These are phyloP conservation scores for Scenedesmus sp. DNA, from an alignment of 163 green algal species.

Conservation along the genomic window DNA sequence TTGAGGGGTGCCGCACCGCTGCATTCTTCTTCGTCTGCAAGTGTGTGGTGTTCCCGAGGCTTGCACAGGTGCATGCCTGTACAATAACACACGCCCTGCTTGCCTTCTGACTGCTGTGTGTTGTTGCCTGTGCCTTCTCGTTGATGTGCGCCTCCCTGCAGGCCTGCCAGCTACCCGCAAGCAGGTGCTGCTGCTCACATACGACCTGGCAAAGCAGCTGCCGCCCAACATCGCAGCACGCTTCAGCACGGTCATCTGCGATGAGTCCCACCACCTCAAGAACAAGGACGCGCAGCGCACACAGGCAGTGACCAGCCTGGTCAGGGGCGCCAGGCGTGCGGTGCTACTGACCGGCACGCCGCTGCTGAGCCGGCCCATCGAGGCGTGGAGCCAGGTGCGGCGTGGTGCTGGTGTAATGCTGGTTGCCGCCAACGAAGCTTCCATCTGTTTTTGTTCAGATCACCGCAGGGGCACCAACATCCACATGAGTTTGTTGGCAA, in stretches of 20 bases:
- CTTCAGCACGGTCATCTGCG: constrained; percentile 68
- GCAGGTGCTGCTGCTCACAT: constrained; percentile 60
- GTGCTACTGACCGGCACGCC: constrained; percentile 79
- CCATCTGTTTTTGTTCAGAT: no score
- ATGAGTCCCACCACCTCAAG: constrained; percentile 81
- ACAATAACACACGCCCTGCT: no score
- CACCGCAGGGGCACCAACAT: no score
- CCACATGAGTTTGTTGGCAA: neutral
- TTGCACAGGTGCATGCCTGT: no score
- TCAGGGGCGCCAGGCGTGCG: constrained; percentile 55
- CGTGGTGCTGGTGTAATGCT: neutral
- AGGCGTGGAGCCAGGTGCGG: constrained; percentile 70
- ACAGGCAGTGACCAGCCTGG: constrained; percentile 51
- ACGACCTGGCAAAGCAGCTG: constrained; percentile 76
- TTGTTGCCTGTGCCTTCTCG: neutral
- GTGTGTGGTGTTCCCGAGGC: no score
- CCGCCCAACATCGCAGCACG: neutral
- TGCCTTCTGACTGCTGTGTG: neutral
- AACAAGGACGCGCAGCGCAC: constrained; percentile 57
- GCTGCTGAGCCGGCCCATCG: constrained; percentile 70
- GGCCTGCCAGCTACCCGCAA: neutral
- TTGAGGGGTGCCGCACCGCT: no score
- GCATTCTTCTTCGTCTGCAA: no score
- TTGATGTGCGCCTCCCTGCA: neutral
- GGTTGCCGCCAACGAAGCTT: neutral